Conservation (phyloP, 768 basidiomycete genomes). For the Cyclocybe cylindracea region DNA sequence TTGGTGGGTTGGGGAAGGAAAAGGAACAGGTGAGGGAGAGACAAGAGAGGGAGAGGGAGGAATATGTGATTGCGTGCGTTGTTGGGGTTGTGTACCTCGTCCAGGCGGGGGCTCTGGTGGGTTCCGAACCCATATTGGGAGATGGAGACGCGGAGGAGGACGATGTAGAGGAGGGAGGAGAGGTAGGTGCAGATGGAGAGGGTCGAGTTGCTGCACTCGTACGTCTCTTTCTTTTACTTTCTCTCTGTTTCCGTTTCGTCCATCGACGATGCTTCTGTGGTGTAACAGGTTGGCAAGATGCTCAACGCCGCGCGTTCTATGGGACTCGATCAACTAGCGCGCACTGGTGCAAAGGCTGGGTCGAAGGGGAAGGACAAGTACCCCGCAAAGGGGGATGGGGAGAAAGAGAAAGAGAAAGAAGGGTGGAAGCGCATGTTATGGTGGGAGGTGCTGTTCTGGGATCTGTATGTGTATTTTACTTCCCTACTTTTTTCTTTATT, state of each 20-base stretch:
- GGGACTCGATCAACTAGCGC: conserved; percentile 59
- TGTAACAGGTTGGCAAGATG: conserved; percentile 73
- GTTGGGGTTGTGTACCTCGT: conserved; percentile 47
- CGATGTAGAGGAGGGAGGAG: neutral
- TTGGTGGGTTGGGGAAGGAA: too few species aligned
- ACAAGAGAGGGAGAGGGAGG: conserved; percentile 39
- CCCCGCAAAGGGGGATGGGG: conserved; percentile 11
- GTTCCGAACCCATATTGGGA: too few species aligned
- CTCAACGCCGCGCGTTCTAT: conserved; percentile 65
- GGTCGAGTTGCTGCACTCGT: conserved; percentile 47
- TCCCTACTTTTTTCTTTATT: too few species aligned
- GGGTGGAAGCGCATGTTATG: too few species aligned
- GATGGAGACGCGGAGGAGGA: neutral
- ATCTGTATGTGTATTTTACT: conserved; percentile 74
- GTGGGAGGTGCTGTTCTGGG: conserved; percentile 83
- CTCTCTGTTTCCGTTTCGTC: too few species aligned
- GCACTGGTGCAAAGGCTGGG: too few species aligned
- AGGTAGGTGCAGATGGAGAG: conserved; percentile 10
- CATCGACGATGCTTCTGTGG: too few species aligned
- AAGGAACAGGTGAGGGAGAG: too few species aligned
- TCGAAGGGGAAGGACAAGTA: conserved; percentile 7
- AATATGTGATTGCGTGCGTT: conserved; percentile 60
- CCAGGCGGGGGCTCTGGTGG: too few species aligned
- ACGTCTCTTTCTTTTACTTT: too few species aligned
- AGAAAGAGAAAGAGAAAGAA: conserved; percentile 26